Base-by-base conservation (phyloP, 2,329 filamentous ascomycete species). In the Knufia fluminis region DNA sequence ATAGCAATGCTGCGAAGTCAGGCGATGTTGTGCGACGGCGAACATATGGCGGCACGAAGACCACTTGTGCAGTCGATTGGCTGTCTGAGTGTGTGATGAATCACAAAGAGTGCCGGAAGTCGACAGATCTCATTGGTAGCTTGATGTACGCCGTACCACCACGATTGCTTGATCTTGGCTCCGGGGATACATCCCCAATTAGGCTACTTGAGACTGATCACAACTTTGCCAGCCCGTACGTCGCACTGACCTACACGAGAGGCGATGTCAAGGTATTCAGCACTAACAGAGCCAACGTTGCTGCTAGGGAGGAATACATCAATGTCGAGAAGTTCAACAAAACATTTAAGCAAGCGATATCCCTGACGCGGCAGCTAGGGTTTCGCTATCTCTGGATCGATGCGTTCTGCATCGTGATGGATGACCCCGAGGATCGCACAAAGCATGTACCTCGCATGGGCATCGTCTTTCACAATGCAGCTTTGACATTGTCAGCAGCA, bases 341-440 rank as follows among this genome's bases (percentile, higher is more conserved):
- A 33, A 53, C 53, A 3, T 53, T 49, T 38, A 52, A 40, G 22
- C 52, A 55, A n/a, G 53, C 51, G 24, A 44, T 55, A 14, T 38
- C 38, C 4, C 17, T 50, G 10, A 46, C 46, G 8, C 49, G 53
- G 10, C 16, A 20, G 28, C 36, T 56, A 22, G 58, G 55, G 9
- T 44, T 54, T 36, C 48, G 40, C 14, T 59, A 57, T 45, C 50
- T 60, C 17, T 60, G 58, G 59, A 56, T 60, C n/a, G 59, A 60
- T 45, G 45, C 49, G 28, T 50, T 58, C 16, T 60, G 59, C 49
- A 60, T 60, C 20, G 53, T 55, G 3, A 48, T 48, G 45, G 45
- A 48, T 16, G 36, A 16, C 16, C 31, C 45, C 16, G 20, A 39
- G 19, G 45, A 48, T 19, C 45, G 45, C 12, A 48, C 45, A 14